Evolutionary conservation across 140 eudicot genomes (phyloP).

Genomic region (Senecio squalidus): DNA sequence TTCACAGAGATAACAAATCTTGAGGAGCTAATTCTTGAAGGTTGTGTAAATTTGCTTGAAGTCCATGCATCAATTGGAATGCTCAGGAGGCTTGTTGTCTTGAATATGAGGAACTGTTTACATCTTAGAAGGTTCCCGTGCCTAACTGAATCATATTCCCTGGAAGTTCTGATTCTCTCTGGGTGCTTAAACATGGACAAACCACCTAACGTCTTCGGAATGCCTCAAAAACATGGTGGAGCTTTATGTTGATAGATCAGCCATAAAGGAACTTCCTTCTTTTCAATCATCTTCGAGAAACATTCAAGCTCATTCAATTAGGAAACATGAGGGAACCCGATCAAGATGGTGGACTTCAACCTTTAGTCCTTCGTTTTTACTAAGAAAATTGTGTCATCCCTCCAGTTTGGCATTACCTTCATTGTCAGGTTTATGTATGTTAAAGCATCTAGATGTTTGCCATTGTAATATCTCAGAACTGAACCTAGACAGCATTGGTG

Average conservation of each 20-base stretch:
- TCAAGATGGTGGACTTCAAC: slow-evolving; percentile 5
- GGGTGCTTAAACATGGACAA: neutral
- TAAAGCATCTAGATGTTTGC: slow-evolving; percentile 7
- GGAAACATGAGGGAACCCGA: neutral
- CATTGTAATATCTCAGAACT: neutral
- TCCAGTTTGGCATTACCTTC: slow-evolving; percentile 3
- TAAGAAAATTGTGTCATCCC: neutral
- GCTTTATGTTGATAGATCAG: neutral
- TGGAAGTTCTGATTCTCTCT: neutral
- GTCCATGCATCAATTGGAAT: neutral
- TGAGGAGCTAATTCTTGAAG: slow-evolving; percentile 2
- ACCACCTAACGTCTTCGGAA: neutral
- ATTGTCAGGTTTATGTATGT: neutral
- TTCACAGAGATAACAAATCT: neutral
- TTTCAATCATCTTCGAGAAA: neutral
- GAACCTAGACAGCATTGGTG: neutral
- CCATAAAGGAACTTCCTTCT: neutral
- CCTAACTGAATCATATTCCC: slow-evolving; percentile 1
- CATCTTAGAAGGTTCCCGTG: slow-evolving; percentile 1
- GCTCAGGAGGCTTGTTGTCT: slow-evolving; percentile 1
- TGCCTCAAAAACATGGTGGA: neutral
- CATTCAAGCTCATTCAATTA: neutral
- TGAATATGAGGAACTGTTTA: slow-evolving; percentile 5
- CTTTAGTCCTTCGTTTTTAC: neutral
- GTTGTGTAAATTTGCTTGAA: neutral